These are phyloP conservation scores for Medicago ruthenica DNA, from an alignment of 306 rosid genomes.

Conservation along the genomic window DNA sequence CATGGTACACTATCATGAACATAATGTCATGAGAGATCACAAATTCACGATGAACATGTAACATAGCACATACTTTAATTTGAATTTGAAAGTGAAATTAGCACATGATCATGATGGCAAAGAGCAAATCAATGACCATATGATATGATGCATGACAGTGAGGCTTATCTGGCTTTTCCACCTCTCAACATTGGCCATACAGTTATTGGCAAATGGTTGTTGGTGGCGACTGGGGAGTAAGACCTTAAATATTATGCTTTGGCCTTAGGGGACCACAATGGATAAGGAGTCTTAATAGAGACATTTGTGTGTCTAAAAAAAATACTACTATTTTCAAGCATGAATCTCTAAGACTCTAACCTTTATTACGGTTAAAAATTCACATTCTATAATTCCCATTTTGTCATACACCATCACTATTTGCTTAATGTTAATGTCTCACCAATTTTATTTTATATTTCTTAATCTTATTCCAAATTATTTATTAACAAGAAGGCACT, in stretches of 20 bases:
- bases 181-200: background rate
- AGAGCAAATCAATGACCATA: background rate
- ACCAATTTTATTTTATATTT: background rate
- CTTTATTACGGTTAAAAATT: background rate
- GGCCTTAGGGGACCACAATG: conserved; percentile 19
- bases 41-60: background rate
- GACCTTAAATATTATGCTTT: background rate
- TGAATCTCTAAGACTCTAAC: background rate
- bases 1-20: too few relatives aligned
- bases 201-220: background rate
- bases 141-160: background rate
- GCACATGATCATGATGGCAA: background rate
- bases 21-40: too few relatives aligned
- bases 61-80: background rate
- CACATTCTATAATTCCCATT: background rate
- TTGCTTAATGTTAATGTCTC: conserved; percentile 30
- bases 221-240: background rate
- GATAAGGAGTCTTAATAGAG: conserved; percentile 12
- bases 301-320: background rate
- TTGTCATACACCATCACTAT: background rate
- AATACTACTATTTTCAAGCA: conserved; percentile 24
- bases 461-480: background rate
- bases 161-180: background rate
- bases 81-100: conserved; percentile 14
- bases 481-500: background rate